Conservation (phyloP, 116 monocot genomes). For the Posidonia oceanica region DNA sequence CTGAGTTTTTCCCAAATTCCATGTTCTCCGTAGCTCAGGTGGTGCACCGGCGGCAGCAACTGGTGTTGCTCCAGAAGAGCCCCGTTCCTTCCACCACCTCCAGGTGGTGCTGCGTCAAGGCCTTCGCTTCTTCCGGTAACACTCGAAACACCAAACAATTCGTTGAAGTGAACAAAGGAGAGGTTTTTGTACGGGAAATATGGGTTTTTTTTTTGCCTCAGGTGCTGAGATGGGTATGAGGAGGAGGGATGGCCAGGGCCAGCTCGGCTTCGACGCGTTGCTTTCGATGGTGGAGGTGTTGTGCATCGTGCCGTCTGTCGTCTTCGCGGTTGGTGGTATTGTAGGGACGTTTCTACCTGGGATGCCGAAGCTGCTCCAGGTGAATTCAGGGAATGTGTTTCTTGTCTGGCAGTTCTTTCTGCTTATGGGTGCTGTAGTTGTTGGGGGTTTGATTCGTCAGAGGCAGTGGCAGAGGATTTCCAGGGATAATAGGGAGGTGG, state of each 20-base stretch:
- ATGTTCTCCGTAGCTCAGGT: not conserved
- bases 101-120: not conserved
- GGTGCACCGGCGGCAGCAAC: not conserved
- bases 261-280: constrained; percentile 12
- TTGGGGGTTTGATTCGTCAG: constrained; percentile 57
- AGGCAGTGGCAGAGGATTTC: constrained; percentile 62
- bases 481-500: constrained; percentile 11
- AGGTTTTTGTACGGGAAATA: not conserved
- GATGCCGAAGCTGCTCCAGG: constrained; percentile 6
- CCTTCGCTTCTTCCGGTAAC: constrained; percentile 12
- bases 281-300: constrained; percentile 14
- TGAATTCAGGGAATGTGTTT: constrained; percentile 13
- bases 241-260: not conserved
- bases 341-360: constrained; percentile 9
- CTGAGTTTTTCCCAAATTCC: not conserved
- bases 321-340: constrained; percentile 17
- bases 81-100: no score
- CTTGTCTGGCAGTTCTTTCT: constrained; percentile 28
- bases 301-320: constrained; percentile 19
- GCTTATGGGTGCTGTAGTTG: constrained; percentile 41
- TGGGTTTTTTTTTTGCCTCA: constrained; percentile 1
- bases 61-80: not conserved
- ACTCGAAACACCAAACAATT: not conserved
- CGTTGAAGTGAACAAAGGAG: not conserved
- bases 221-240: constrained; percentile 6